phyloP scores from a whole-genome alignment of 495 filamentous ascomycete genomes.

The Talaromyces liani region DNA sequence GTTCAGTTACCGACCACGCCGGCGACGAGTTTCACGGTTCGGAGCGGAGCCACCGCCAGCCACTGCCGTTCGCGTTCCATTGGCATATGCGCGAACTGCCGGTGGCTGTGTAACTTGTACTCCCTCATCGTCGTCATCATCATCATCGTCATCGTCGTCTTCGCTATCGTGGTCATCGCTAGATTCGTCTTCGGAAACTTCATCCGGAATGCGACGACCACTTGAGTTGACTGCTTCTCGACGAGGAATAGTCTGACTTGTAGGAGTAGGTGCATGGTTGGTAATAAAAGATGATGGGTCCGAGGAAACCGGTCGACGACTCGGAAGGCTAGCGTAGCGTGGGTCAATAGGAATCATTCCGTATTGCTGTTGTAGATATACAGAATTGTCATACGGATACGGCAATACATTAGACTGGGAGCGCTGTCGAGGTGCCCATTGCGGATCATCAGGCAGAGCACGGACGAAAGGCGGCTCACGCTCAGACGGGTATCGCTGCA shows the following conservation, averaged over 20 bases:
- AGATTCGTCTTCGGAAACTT: background rate
- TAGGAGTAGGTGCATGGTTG: conserved; percentile 14
- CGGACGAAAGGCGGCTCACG: conserved; percentile 22
- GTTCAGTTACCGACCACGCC: background rate
- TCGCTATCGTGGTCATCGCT: conserved; percentile 13
- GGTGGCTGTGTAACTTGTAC: conserved; percentile 14
- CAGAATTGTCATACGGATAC: conserved; percentile 21
- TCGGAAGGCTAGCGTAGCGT: conserved; percentile 11
- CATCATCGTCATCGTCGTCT: conserved; percentile 13
- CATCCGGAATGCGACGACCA: background rate
- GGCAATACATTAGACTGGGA: conserved; percentile 27
- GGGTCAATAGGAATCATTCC: conserved; percentile 18
- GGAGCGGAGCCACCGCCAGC: background rate
- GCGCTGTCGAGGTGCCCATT: conserved; percentile 36
- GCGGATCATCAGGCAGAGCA: conserved; percentile 37
- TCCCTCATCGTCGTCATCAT: conserved; percentile 24
- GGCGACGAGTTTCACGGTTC: conserved; percentile 1
- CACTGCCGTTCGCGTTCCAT: background rate
- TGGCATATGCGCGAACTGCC: background rate
- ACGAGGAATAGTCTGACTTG: conserved; percentile 9
- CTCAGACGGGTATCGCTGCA: conserved; percentile 19
- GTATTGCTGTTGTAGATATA: conserved; percentile 25
- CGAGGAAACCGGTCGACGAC: conserved; percentile 14
- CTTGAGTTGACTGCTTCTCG: background rate
- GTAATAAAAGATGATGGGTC: conserved; percentile 15